Percentiles rank a stretch among this genome's conserved stretches.
These are phyloP conservation scores for Henckelia pumila DNA, from an alignment of 257 asterid genomes.

Conservation along the genomic window DNA sequence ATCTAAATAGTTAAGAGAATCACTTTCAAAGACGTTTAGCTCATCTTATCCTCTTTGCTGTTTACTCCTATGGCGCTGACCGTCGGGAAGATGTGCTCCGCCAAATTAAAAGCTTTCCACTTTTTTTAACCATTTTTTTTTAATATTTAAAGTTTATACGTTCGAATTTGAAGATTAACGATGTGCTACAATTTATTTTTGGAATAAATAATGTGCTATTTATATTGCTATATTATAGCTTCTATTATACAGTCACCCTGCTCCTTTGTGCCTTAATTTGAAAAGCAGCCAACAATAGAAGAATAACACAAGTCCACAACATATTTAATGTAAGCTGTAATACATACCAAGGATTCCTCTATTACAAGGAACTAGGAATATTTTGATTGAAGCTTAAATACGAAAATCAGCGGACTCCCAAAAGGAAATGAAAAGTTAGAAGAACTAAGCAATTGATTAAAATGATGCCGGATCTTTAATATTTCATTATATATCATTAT, in stretches of 20 bases:
- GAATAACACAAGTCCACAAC: too few species aligned
- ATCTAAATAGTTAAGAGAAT: background rate
- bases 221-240: too few species aligned
- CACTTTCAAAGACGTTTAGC: background rate
- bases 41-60: too few species aligned
- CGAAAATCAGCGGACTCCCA: background rate
- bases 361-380: slow-evolving; percentile 23
- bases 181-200: too few species aligned
- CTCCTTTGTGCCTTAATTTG: background rate
- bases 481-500: slow-evolving; percentile 4
- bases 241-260: too few species aligned
- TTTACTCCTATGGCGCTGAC: background rate
- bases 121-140: background rate
- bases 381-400: slow-evolving; percentile 13
- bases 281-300: too few species aligned
- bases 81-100: background rate
- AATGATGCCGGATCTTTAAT: slow-evolving; percentile 15
- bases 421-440: slow-evolving; percentile 24
- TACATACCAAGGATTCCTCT: slow-evolving; percentile 28
- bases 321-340: slow-evolving; percentile 19
- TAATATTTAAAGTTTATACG: too few species aligned
- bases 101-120: background rate
- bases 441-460: slow-evolving; percentile 2
- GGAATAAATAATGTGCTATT: too few species aligned
- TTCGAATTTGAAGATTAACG: too few species aligned